Base-by-base conservation (phyloP, 2,329 filamentous ascomycete species). In the Sarocladiaceae sp. region DNA sequence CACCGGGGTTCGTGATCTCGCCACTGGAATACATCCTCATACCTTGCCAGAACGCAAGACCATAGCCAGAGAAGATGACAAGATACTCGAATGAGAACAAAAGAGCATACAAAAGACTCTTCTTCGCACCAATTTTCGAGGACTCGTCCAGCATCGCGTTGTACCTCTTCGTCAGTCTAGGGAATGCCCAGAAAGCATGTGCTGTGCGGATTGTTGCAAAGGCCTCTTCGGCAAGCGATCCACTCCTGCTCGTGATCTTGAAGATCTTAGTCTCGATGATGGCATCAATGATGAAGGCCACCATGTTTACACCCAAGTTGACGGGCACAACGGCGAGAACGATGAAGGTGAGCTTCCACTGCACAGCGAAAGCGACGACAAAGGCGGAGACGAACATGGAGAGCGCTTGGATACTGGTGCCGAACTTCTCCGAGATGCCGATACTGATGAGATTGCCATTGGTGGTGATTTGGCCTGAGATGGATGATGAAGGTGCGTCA, bases 11-110 rank as follows among this genome's bases (percentile, higher is more conserved):
- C 0, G 58, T 42, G 22, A 50, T 50, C 31, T 78, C 74, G 1
- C 74, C 75, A 1, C 59, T 60, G 3, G 67, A 57, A 39, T 71
- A 73, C 69, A 79, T 74, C 39, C 65, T 62, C 55, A 78, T 68
- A 0, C 76, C 77, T 53, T 78, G 72, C 75, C 76, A 79, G 53
- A 79, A 79, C 0, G 74, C 73, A 3, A 79, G 63, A 1, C 66
- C 73, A 54, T 76, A 76, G 4, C 73, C 74, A 3, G 70, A 62
- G 55, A 73, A 76, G 18, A 78, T 70, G 52, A 70, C 73, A 53
- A 75, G 75, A 59, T 75, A 77, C 55, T 77, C 71, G 2, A 64
- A 61, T 0, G 71, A 70, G 54, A 75, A 77, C 10, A 78, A 56
- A 3, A 75, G 58, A 15, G 69, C 70, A 40, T 71, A 72, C 3